A percentile compares a stretch with the other conserved stretches of the same genome.
These are phyloP conservation scores for Odontarrhena argentea DNA, from an alignment of 345 rosid species.

Conservation along the genomic window DNA sequence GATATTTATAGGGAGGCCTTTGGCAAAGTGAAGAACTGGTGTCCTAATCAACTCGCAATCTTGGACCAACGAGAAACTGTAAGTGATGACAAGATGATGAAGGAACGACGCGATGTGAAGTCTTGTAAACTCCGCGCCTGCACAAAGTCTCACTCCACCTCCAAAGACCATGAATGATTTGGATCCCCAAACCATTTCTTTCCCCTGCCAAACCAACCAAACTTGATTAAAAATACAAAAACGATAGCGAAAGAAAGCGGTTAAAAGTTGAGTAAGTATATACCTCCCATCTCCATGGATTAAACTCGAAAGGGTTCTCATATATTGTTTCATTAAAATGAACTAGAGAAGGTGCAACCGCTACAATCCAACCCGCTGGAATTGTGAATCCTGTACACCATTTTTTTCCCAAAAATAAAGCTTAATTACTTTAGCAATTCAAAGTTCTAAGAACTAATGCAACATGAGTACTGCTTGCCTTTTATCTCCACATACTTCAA, in stretches of 20 bases:
- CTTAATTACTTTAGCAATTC: too few relatives aligned
- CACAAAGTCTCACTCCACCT: slow-evolving; percentile 48
- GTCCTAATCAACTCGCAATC: slow-evolving; percentile 37
- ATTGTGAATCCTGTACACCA: slow-evolving; percentile 46
- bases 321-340: slow-evolving; percentile 42
- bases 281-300: slow-evolving; percentile 56
- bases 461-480: slow-evolving; percentile 7
- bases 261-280: not conserved
- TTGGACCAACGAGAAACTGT: slow-evolving; percentile 35
- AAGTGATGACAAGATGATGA: slow-evolving; percentile 40
- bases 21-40: slow-evolving; percentile 33
- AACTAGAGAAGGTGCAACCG: slow-evolving; percentile 36
- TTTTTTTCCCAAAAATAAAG: not conserved
- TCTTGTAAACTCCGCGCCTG: slow-evolving; percentile 54
- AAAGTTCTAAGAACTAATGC: too few relatives aligned
- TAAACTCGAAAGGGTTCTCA: slow-evolving; percentile 45
- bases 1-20: slow-evolving; percentile 35
- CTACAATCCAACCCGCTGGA: slow-evolving; percentile 49
- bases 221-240: not conserved
- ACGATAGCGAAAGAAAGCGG: not conserved
- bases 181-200: slow-evolving; percentile 39
- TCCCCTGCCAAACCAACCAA: slow-evolving; percentile 28
- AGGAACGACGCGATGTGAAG: slow-evolving; percentile 45
- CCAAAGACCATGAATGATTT: slow-evolving; percentile 57
- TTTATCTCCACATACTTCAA: slow-evolving; percentile 42